Evolutionary conservation across 2,329 filamentous ascomycete genomes (phyloP).

Genomic region (Ophiostoma sp.): DNA sequence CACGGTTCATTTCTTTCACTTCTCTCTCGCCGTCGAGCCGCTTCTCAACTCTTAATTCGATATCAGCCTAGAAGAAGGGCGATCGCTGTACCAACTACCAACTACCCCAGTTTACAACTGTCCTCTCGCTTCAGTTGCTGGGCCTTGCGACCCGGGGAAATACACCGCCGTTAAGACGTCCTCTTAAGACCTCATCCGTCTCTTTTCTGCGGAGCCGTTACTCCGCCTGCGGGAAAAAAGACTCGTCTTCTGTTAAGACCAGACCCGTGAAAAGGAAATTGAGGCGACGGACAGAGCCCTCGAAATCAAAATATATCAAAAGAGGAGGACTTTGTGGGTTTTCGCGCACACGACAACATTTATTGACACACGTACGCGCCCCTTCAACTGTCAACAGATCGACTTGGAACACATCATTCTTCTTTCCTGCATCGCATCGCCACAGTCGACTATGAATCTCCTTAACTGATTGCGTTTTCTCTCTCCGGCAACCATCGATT

Average conservation of each 20-base stretch:
- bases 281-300: background rate
- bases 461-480: slow-evolving; percentile 34
- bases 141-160: slow-evolving; percentile 2
- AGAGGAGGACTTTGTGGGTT: background rate
- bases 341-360: slow-evolving; percentile 4
- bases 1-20: slow-evolving; percentile 18
- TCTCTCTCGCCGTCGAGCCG: slow-evolving; percentile 17
- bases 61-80: slow-evolving; percentile 19
- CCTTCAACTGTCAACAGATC: background rate
- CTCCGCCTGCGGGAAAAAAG: slow-evolving; percentile 20
- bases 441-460: slow-evolving; percentile 38
- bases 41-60: slow-evolving; percentile 14
- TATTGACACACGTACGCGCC: background rate
- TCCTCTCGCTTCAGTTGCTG: background rate
- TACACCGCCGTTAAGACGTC: slow-evolving; percentile 11
- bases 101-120: background rate
- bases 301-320: background rate
- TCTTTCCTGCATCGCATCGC: background rate
- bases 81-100: background rate
- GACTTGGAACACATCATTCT: background rate
- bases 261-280: slow-evolving; percentile 7
- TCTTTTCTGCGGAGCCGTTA: slow-evolving; percentile 10
- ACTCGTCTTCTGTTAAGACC: background rate
- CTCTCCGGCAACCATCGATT: background rate
- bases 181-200: slow-evolving; percentile 15